Percentiles rank a stretch among this genome's conserved stretches.
phyloP scores from a whole-genome alignment of 2,329 filamentous ascomycete genomes.

The Ramichloridium luteum region DNA sequence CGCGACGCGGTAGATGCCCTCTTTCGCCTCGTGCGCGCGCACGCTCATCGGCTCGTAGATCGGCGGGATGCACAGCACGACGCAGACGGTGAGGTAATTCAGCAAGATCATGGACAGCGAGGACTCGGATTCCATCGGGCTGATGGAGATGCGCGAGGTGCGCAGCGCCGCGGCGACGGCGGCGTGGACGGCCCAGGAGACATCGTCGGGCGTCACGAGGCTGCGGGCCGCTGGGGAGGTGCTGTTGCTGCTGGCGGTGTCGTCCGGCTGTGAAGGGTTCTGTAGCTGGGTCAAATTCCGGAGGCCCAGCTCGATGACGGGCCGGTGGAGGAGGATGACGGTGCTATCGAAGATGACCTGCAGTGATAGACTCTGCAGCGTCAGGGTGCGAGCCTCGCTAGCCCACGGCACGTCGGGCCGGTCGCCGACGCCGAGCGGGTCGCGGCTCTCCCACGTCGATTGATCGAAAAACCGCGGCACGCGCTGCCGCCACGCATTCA shows the following conservation, averaged over 20 bases:
- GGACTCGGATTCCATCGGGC: not conserved
- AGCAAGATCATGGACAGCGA: not conserved
- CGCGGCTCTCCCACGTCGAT: not conserved
- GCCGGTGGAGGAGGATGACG: constrained; percentile 1
- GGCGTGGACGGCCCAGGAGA: not conserved
- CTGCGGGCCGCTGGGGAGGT: not conserved
- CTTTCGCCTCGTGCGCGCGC: not conserved
- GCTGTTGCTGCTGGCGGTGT: too few relatives aligned
- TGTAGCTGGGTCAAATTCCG: too few relatives aligned
- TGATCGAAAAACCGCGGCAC: not conserved
- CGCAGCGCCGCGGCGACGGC: not conserved
- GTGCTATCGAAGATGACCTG: not conserved
- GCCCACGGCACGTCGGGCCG: not conserved
- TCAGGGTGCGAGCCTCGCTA: not conserved
- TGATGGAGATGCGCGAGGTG: not conserved
- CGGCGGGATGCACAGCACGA: not conserved
- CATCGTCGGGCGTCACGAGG: not conserved
- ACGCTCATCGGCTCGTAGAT: not conserved
- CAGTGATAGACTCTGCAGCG: not conserved
- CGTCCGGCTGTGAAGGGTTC: too few relatives aligned
- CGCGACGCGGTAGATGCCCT: not conserved
- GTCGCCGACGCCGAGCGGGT: not conserved
- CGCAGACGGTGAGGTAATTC: not conserved
- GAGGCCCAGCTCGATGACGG: not conserved
- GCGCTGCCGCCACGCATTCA: not conserved